phyloP scores from a whole-genome alignment of 129 eudicot species.

The Tagetes patula region DNA sequence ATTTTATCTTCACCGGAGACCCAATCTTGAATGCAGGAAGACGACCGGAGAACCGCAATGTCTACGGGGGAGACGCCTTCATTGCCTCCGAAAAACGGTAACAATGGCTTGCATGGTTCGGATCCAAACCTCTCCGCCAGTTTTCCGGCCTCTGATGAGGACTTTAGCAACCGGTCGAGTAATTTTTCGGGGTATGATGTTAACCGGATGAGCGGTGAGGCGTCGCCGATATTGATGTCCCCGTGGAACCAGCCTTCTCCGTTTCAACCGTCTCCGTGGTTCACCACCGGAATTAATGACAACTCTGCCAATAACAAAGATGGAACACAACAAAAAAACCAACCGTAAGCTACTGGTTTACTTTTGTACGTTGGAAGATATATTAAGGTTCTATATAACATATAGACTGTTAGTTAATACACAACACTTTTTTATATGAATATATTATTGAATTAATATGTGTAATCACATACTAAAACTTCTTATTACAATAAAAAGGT shows the following conservation, averaged over 20 bases:
- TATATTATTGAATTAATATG: too few species aligned
- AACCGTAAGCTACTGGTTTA: background rate
- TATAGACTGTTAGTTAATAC: too few species aligned
- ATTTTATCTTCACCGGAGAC: background rate
- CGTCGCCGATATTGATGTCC: conserved; percentile 80
- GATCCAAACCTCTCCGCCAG: conserved; percentile 36
- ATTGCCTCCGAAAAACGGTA: conserved; percentile 34
- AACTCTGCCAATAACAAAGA: background rate
- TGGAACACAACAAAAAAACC: background rate
- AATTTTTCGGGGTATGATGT: conserved; percentile 60
- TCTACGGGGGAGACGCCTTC: conserved; percentile 29
- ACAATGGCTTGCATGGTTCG: conserved; percentile 29
- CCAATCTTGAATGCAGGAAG: conserved; percentile 29
- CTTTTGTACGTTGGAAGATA: background rate
- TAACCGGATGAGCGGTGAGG: conserved; percentile 59
- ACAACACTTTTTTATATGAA: too few species aligned
- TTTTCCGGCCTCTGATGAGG: conserved; percentile 24
- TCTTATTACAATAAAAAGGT: too few species aligned
- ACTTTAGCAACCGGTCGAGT: conserved; percentile 49
- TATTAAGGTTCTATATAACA: background rate
- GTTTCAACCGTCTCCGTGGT: conserved; percentile 48
- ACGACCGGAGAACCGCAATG: conserved; percentile 25
- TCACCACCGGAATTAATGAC: conserved; percentile 11
- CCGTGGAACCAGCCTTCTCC: conserved; percentile 69
- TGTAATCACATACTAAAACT: too few species aligned